phyloP scores from a whole-genome alignment of 1,139 yeast species.

The Suhomyces guaymorum region DNA sequence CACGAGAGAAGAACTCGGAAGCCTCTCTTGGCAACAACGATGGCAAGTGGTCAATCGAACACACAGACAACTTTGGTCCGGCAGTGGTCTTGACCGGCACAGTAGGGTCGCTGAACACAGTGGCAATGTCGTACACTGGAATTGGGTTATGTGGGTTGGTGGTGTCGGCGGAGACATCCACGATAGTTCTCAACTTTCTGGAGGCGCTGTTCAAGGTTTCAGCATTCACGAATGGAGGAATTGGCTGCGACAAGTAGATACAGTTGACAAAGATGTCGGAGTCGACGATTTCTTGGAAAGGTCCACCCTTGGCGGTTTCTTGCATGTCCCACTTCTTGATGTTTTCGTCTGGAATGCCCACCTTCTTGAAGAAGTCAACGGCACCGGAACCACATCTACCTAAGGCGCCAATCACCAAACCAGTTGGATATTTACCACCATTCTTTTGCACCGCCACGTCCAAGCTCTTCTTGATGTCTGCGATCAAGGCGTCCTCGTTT shows the following conservation, averaged over 20 bases:
- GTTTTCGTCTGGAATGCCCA: slow-evolving; percentile 84
- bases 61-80: slow-evolving; percentile 87
- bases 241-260: slow-evolving; percentile 89
- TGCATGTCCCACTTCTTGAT: slow-evolving; percentile 94
- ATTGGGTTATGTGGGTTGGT: slow-evolving; percentile 98
- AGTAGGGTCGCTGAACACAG: slow-evolving; percentile 89
- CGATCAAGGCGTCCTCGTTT: slow-evolving; percentile 71
- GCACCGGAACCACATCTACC: slow-evolving; percentile 99
- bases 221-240: slow-evolving; percentile 82
- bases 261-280: slow-evolving; percentile 93
- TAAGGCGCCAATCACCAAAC: slow-evolving; percentile 90
- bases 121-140: slow-evolving; percentile 87
- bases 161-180: slow-evolving; percentile 97
- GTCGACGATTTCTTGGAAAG: slow-evolving; percentile 85
- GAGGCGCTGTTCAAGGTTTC: slow-evolving; percentile 61
- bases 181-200: slow-evolving; percentile 87
- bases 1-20: slow-evolving; percentile 83
- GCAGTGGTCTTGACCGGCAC: slow-evolving; percentile 72
- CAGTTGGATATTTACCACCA: slow-evolving; percentile 72
- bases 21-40: slow-evolving; percentile 95
- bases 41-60: slow-evolving; percentile 97
- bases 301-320: slow-evolving; percentile 97
- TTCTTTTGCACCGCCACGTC: slow-evolving; percentile 57
- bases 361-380: slow-evolving; percentile 72
- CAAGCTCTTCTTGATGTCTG: slow-evolving; percentile 65